Evolutionary conservation across 768 basidiomycete genomes (phyloP), one percentile per base, ranked within the genome.

Genomic region (Pisolithus microcarpus): DNA sequence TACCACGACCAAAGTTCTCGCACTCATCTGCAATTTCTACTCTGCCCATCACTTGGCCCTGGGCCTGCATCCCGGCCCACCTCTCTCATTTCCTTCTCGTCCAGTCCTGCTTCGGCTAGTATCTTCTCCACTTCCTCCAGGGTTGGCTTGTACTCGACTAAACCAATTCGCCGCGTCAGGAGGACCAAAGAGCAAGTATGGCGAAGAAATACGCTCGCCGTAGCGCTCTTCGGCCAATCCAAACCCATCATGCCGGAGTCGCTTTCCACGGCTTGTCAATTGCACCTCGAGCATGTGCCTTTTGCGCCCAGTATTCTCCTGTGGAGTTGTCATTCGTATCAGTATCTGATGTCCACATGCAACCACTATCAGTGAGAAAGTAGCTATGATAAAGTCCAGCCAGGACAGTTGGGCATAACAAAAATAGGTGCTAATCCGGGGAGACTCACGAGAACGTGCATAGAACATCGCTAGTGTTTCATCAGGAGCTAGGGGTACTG

Each of bases 381-480:
- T 2, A 30, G 30, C 26, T 10, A 30, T 30, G 10, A 5, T 30
- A 30, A 5, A 1, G 30, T 30, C 30, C 30, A 30, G 30, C 1
- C 30, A n/a, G 30, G 13, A 56, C 30, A 51, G 38, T 19, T 38
- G 23, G 7, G 4, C 13, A 28, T n/a, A 0, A 11, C 10, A 2
- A 30, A 7, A 5, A 3, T 11, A 1, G 16, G 37, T 7, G 1
- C 36, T 31, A 7, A 36, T 34, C 34, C 5, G 13, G 21, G 11
- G 9, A 7, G 19, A 73, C 85, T 58, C 63, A 85, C 88, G 79
- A 16, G 86, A 83, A 8, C 91, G 80, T 5, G 85, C 81, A 58
- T 91, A 94, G 64, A 94, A 94, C 66, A 76, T 75, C 0, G 89
- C 83, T 7, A 93, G 68, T 0, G 86, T 87, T 65, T 95, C 92